These are phyloP conservation scores for Hypholoma fasciculare DNA, from an alignment of 768 basidiomycete species.

Conservation along the genomic window DNA sequence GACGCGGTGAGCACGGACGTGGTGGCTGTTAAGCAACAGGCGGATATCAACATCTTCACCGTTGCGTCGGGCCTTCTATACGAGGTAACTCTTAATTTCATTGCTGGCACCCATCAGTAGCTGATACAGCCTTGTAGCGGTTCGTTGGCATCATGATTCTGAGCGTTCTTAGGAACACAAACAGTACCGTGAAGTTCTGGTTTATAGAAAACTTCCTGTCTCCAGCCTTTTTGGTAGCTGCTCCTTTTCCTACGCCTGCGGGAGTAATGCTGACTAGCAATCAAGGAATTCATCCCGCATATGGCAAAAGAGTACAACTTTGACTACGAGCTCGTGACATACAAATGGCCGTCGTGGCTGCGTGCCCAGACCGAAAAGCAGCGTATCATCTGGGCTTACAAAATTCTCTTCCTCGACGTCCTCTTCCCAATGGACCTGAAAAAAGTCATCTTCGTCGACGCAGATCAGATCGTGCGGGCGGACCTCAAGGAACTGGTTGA, in stretches of 20 bases:
- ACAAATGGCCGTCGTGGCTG: slow-evolving; percentile 99
- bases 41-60: slow-evolving; percentile 98
- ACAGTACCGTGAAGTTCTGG: slow-evolving; percentile 98
- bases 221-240: slow-evolving; percentile 86
- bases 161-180: slow-evolving; percentile 92
- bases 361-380: slow-evolving; percentile 98
- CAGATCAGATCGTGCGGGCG: slow-evolving; percentile 96
- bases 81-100: slow-evolving; percentile 57
- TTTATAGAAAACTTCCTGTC: slow-evolving; percentile 99
- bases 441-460: slow-evolving; percentile 99
- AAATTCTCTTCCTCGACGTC: slow-evolving; percentile 98
- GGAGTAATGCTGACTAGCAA: not conserved
- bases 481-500: slow-evolving; percentile 95
- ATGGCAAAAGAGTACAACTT: slow-evolving; percentile 90
- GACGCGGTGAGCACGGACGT: slow-evolving; percentile 21
- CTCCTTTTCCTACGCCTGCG: not conserved
- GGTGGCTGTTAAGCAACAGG: slow-evolving; percentile 45
- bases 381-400: slow-evolving; percentile 98
- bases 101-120: not conserved
- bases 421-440: slow-evolving; percentile 99
- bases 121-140: slow-evolving; percentile 50
- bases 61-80: slow-evolving; percentile 96
- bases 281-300: slow-evolving; percentile 91
- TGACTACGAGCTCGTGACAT: slow-evolving; percentile 96
- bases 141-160: slow-evolving; percentile 99